Percentiles rank a stretch among this genome's conserved stretches.
Conservation (phyloP, 345 rosid genomes). For the Gossypium raimondii region DNA sequence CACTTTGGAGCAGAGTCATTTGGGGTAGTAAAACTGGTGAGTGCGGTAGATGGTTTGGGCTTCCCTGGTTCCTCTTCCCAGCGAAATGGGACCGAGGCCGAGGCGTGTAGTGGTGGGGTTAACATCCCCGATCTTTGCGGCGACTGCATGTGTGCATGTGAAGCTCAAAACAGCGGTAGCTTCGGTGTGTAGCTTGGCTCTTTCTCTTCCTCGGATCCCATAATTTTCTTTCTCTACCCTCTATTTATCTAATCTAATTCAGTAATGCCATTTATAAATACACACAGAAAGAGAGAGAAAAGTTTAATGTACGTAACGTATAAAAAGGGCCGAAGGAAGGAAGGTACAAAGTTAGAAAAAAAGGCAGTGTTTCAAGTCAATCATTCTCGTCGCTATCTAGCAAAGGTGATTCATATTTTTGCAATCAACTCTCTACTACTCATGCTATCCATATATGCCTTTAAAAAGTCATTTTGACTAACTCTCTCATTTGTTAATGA, state of each 20-base stretch:
- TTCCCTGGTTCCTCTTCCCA: constrained; percentile 95
- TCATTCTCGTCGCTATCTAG: background rate
- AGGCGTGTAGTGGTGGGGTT: constrained; percentile 57
- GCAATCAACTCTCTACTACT: background rate
- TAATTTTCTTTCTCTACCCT: background rate
- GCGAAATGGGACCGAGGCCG: constrained; percentile 74
- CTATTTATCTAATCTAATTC: background rate
- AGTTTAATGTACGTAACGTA: background rate
- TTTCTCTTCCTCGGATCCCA: constrained; percentile 31
- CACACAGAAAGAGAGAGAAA: background rate
- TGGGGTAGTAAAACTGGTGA: constrained; percentile 14
- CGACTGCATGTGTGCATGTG: constrained; percentile 37
- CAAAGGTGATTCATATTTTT: background rate
- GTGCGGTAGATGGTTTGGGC: constrained; percentile 48
- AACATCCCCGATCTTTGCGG: constrained; percentile 52
- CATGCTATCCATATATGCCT: background rate
- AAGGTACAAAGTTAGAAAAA: background rate
- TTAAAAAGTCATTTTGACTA: constrained; percentile 1
- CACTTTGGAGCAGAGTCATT: constrained; percentile 36
- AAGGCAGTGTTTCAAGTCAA: background rate
- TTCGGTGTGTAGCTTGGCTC: constrained; percentile 27
- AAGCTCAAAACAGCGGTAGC: constrained; percentile 36
- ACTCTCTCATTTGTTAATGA: background rate
- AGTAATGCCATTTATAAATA: background rate
- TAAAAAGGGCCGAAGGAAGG: background rate